Conservation (phyloP, 495 filamentous ascomycete genomes). For the Pyronema domesticum region DNA sequence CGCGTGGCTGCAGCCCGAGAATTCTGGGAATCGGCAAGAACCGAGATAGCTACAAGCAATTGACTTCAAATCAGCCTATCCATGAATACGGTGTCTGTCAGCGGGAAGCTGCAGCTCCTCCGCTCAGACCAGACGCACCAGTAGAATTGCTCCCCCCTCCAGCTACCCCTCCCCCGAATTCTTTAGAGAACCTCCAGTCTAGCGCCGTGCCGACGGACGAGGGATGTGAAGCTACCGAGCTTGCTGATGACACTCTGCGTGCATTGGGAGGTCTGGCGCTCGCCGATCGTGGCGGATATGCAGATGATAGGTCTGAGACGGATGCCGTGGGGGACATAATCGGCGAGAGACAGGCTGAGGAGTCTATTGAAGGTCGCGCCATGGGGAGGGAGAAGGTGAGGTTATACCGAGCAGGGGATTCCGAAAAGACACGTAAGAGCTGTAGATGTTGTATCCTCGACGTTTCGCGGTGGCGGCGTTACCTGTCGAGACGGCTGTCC, state of each 20-base stretch:
- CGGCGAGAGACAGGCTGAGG: conserved; percentile 19
- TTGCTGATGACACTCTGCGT: conserved; percentile 58
- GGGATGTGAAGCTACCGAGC: conserved; percentile 53
- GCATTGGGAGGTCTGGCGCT: conserved; percentile 7
- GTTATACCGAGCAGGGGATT: conserved; percentile 6
- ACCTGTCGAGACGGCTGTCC: too few species aligned
- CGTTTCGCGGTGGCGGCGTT: too few species aligned
- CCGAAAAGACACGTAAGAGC: too few species aligned
- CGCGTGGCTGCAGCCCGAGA: conserved; percentile 55
- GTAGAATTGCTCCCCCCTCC: conserved; percentile 11
- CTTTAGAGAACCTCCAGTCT: conserved; percentile 22
- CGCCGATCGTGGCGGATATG: conserved; percentile 15
- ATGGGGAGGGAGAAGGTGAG: conserved; percentile 12
- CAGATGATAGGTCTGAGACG: conserved; percentile 11
- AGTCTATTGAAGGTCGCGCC: conserved; percentile 19
- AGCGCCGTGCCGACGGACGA: conserved; percentile 23
- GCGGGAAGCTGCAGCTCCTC: conserved; percentile 3
- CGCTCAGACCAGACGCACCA: conserved; percentile 1
- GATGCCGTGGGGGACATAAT: conserved; percentile 22
- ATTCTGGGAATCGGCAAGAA: conserved; percentile 75
- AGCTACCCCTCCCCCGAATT: conserved; percentile 13
- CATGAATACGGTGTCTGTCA: background rate
- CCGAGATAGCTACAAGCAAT: conserved; percentile 57
- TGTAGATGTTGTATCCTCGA: too few species aligned
- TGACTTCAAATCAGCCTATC: conserved; percentile 3